Evolutionary conservation across 75 land plant genomes (phyloP).

Genomic region (Picea sitchensis): DNA sequence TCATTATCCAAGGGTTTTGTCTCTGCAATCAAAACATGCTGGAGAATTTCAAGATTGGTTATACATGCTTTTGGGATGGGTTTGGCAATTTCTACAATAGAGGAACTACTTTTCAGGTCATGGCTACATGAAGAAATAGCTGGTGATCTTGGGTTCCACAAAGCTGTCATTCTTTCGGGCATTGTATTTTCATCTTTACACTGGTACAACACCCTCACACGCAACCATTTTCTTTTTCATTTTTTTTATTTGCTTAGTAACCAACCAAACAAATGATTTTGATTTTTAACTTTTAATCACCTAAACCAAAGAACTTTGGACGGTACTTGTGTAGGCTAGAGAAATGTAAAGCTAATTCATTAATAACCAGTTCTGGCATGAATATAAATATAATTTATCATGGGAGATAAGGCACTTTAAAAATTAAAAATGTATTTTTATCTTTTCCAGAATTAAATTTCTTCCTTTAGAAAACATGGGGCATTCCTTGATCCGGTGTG

Average conservation of each 20-base stretch:
- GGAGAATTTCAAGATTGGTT: conserved; percentile 30
- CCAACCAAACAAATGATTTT: too few relatives aligned
- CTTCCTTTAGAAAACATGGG: not conserved
- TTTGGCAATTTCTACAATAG: conserved; percentile 27
- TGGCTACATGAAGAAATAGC: conserved; percentile 83
- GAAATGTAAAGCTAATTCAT: not conserved
- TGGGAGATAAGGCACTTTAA: not conserved
- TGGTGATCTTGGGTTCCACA: conserved; percentile 73
- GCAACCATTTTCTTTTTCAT: too few relatives aligned
- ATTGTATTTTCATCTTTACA: conserved; percentile 69
- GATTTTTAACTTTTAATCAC: not conserved
- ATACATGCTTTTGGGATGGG: conserved; percentile 37
- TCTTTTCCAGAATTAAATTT: not conserved
- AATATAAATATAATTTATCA: not conserved
- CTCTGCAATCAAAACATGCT: conserved; percentile 25
- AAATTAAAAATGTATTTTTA: not conserved
- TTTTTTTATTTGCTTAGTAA: too few relatives aligned
- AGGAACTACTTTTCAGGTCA: conserved; percentile 42
- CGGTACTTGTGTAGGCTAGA: not conserved
- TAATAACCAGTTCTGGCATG: not conserved
- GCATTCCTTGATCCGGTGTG: not conserved
- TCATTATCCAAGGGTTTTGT: conserved; percentile 11
- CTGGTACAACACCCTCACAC: conserved; percentile 41
- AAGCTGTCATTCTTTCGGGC: conserved; percentile 73
- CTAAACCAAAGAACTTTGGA: not conserved